phyloP scores from a whole-genome alignment of 805 yeast species.

The Suhomyces xylopsoci region DNA sequence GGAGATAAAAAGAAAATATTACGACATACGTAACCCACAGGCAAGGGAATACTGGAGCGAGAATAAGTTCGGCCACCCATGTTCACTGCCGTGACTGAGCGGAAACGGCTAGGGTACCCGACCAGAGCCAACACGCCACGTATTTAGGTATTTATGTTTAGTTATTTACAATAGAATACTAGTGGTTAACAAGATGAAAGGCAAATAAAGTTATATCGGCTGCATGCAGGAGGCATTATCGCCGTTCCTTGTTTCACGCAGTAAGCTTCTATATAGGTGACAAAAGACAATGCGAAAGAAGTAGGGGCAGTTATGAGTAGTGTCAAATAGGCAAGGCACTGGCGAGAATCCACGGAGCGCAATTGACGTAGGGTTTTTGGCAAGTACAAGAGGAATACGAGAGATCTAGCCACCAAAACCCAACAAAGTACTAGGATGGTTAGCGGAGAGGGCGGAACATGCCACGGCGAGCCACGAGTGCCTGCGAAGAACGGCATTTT shows the following conservation, averaged over 20 bases:
- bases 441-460: not conserved
- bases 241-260: not conserved
- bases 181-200: not conserved
- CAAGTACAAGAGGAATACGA: not conserved
- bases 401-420: not conserved
- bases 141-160: not conserved
- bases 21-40: not conserved
- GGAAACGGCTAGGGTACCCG: not conserved
- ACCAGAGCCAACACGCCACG: not conserved
- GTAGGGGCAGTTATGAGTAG: not conserved
- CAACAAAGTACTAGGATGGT: not conserved
- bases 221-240: not conserved
- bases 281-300: not conserved
- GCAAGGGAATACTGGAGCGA: not conserved
- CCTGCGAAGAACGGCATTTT: not conserved
- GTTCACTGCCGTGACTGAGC: not conserved
- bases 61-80: not conserved
- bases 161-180: not conserved
- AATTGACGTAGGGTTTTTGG: not conserved
- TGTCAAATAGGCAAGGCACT: not conserved
- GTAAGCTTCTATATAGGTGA: not conserved
- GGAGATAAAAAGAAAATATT: not conserved
- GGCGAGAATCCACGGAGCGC: not conserved
- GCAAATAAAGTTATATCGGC: not conserved
- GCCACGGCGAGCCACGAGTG: not conserved